Evolutionary conservation across 75 land plant genomes (phyloP).

Genomic region (Chamaecyparis obtusa): DNA sequence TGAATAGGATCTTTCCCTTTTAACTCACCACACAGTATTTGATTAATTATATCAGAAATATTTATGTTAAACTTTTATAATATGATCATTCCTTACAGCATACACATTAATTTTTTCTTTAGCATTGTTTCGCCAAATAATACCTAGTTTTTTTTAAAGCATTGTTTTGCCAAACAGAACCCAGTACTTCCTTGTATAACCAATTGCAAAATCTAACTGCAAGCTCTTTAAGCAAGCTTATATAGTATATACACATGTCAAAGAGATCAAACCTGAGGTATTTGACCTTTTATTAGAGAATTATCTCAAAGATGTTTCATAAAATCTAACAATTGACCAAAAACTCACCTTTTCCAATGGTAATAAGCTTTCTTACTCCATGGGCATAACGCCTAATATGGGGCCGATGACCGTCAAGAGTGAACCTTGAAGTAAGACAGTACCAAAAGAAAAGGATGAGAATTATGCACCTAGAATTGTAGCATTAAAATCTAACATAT

Average conservation of each 20-base stretch:
- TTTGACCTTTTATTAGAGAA: no score
- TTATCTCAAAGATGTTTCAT: background rate
- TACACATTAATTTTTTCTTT: no score
- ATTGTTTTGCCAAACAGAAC: background rate
- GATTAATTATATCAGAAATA: background rate
- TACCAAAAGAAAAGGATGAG: background rate
- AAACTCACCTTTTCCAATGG: constrained; percentile 72
- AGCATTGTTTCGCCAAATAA: no score
- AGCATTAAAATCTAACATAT: constrained; percentile 2
- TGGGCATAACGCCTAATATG: constrained; percentile 66
- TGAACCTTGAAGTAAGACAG: constrained; percentile 45
- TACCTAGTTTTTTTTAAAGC: no score
- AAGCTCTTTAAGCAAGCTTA: background rate
- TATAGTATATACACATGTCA: background rate
- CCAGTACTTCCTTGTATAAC: background rate
- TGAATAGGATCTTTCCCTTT: background rate
- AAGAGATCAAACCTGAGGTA: background rate
- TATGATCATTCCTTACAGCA: no score
- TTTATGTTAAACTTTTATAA: background rate
- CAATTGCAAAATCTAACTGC: background rate
- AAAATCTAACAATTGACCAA: background rate
- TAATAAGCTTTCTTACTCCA: constrained; percentile 60
- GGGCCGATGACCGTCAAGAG: constrained; percentile 72
- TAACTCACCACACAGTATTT: background rate
- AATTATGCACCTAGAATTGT: background rate